Percentiles rank a stretch among this genome's conserved stretches.
Conservation (phyloP, 345 rosid genomes). For the Punica granatum region DNA sequence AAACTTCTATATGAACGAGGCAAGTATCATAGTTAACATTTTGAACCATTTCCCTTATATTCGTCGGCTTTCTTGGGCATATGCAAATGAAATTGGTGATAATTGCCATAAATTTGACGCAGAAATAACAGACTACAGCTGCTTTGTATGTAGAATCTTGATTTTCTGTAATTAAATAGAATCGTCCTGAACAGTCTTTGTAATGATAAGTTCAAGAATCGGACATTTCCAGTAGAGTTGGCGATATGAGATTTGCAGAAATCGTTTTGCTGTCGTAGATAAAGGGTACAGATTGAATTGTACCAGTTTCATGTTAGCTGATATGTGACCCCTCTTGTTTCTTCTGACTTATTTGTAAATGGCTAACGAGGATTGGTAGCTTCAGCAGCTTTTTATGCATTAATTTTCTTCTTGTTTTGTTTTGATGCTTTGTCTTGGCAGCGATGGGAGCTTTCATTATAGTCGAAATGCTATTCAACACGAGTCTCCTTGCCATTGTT, state of each 20-base stretch:
- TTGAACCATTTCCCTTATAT: not conserved
- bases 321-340: not conserved
- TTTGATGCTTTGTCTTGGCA: conserved; percentile 13
- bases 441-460: conserved; percentile 69
- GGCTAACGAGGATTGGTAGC: not conserved
- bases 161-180: too few species aligned
- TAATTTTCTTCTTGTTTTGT: not conserved
- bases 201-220: too few species aligned
- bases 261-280: too few species aligned
- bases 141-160: not conserved
- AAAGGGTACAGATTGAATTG: too few species aligned
- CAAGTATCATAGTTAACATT: too few species aligned
- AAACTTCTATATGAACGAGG: conserved; percentile 84
- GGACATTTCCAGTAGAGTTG: too few species aligned
- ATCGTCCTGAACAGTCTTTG: too few species aligned
- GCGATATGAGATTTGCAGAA: too few species aligned
- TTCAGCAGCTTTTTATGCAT: not conserved
- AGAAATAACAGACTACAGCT: not conserved
- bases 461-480: conserved; percentile 85
- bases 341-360: not conserved
- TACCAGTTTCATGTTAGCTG: not conserved
- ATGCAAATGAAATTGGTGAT: not conserved
- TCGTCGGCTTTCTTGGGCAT: conserved; percentile 2
- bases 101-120: not conserved
- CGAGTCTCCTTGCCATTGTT: conserved; percentile 90